Base-by-base conservation (phyloP, 2,329 filamentous ascomycete species). In the Neopestalotiopsis sp. region DNA sequence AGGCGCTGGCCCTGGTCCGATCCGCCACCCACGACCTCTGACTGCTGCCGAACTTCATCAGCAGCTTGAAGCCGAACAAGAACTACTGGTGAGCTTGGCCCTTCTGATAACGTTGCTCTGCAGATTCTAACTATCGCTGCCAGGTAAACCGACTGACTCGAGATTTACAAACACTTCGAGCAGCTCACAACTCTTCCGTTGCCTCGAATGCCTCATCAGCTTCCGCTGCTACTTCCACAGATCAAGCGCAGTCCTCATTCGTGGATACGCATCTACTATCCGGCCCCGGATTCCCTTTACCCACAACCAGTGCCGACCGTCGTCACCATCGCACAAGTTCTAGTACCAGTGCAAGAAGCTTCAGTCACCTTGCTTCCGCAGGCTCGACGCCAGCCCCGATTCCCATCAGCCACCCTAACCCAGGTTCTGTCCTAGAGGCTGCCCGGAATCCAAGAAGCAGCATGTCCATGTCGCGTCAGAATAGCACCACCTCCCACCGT, bases 21-120 rank as follows among this genome's bases (percentile, higher is more conserved):
- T 97, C 75, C 89, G 95, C 71, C 95, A 97, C 79, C 95, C 95
- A 5, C 89, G 94, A 45, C 95, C 95, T 3, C 83, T 98, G 78
- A 98, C 95, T 0, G 91, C 94, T 1, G 92, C 94, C 3, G 95
- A 98, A 79, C 86, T 98, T 70, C 94, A 98, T 80, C 86, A 93
- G 69, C 90, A 97, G 82, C 86, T 98, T 32, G 95, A 98, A 81
- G 96, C 97, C 80, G 95, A 98, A 78, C 95, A 98, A 75, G 95
- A 98, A 81, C 93, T 94, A 45, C 92, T 98, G 75, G 95, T 96
- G 86, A 38, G 34, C 72, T 90, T 83, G 45, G 45, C 24, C 5
- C 56, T 38, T 3, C 4, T 40, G 12, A 9, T n/a, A 5, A 13
- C 17, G 13, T 13, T 2, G 12, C 7, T 52, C 17, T 20, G 12